Evolutionary conservation across 2,329 filamentous ascomycete species (phyloP).

Genomic region (Fusarium domesticum): DNA sequence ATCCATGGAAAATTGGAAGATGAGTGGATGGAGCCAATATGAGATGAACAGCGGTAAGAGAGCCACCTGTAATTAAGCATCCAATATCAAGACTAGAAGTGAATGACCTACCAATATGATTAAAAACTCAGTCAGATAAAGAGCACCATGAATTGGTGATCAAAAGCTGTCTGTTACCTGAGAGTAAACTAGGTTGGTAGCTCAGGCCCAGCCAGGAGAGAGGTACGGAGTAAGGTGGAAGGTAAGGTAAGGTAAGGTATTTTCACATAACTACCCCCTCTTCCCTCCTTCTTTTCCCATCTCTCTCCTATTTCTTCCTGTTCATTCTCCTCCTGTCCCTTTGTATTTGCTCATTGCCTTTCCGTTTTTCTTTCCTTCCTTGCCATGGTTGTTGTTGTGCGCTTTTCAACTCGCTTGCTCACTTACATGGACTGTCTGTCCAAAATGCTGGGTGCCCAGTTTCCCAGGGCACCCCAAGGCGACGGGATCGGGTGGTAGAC

Average conservation of each 20-base stretch:
- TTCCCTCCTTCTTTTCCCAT: conserved; percentile 32
- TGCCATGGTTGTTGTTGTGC: conserved; percentile 23
- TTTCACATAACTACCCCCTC: conserved; percentile 39
- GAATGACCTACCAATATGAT: too few species aligned
- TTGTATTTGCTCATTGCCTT: conserved; percentile 29
- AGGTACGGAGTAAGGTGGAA: conserved; percentile 22
- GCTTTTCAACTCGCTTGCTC: conserved; percentile 14
- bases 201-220: neutral
- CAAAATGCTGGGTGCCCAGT: conserved; percentile 21
- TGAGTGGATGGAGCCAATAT: neutral
- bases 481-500: conserved; percentile 16
- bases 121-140: too few species aligned
- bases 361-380: conserved; percentile 23
- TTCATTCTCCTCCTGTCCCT: neutral
- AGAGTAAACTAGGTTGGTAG: conserved; percentile 5
- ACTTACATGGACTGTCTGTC: conserved; percentile 26
- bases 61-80: neutral
- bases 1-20: neutral
- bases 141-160: too few species aligned
- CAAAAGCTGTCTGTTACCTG: conserved; percentile 13
- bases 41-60: neutral
- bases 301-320: neutral
- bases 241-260: conserved; percentile 28
- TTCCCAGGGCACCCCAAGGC: conserved; percentile 22
- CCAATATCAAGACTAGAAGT: neutral